Evolutionary conservation across 768 basidiomycete genomes (phyloP).

Genomic region (Suillus plorans): DNA sequence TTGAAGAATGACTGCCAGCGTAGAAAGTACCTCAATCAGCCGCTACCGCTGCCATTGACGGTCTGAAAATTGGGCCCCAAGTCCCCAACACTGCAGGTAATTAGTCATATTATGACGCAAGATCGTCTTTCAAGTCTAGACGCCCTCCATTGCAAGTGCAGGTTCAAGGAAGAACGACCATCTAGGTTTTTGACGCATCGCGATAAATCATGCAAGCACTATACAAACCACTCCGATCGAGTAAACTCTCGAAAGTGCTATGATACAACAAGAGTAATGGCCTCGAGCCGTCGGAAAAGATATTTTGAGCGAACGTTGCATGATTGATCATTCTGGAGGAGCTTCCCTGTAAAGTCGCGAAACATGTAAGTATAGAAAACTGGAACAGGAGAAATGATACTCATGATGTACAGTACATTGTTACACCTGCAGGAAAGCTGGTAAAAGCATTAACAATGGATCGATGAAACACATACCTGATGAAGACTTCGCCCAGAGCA

Average conservation of each 20-base stretch:
- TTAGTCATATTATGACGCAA: neutral
- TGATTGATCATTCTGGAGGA: constrained; percentile 43
- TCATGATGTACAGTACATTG: constrained; percentile 95
- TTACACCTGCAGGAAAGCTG: constrained; percentile 63
- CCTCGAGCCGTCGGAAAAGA: neutral
- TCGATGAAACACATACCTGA: constrained; percentile 60
- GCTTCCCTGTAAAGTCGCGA: constrained; percentile 68
- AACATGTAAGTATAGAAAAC: constrained; percentile 21
- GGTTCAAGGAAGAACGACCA: neutral
- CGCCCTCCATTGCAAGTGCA: neutral
- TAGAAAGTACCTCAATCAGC: neutral
- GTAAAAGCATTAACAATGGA: constrained; percentile 5
- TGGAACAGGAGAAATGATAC: constrained; percentile 35
- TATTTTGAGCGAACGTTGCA: neutral
- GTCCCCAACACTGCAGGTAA: neutral
- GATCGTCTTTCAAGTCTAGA: neutral
- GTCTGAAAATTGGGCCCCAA: neutral
- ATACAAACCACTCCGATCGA: neutral
- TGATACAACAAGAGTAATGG: constrained; percentile 2
- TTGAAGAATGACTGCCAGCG: neutral
- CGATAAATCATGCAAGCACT: neutral
- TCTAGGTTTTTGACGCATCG: neutral
- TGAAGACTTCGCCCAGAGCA: constrained; percentile 97
- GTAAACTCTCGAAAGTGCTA: neutral
- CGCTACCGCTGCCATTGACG: neutral